Conservation (phyloP, 2,329 filamentous ascomycete species). For the Colletotrichum caudatum region DNA sequence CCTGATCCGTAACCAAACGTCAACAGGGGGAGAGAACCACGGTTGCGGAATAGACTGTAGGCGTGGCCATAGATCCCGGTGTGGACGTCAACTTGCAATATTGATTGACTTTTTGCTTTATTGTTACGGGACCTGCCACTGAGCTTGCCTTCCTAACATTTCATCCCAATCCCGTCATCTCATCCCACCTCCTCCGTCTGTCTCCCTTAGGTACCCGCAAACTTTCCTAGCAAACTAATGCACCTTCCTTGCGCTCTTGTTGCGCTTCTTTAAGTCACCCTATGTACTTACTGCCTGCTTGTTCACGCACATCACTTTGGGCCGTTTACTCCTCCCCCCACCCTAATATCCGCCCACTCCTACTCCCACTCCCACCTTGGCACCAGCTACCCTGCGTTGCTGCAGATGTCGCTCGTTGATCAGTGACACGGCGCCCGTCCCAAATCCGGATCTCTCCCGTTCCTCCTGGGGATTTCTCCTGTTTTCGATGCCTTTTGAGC, state of each 20-base stretch:
- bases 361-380: slow-evolving; percentile 3
- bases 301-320: slow-evolving; percentile 2
- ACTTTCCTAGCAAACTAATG: slow-evolving; percentile 9
- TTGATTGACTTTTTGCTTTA: neutral
- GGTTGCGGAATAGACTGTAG: slow-evolving; percentile 19
- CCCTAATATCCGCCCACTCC: neutral
- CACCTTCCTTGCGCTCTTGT: neutral
- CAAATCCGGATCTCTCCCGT: neutral
- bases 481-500: neutral
- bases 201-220: neutral
- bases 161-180: slow-evolving; percentile 13
- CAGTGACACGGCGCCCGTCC: slow-evolving; percentile 18
- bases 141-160: slow-evolving; percentile 4
- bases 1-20: slow-evolving; percentile 1
- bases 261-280: neutral
- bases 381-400: slow-evolving; percentile 1
- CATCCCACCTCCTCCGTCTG: slow-evolving; percentile 1
- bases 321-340: slow-evolving; percentile 12
- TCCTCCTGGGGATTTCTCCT: neutral
- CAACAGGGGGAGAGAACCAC: neutral
- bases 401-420: slow-evolving; percentile 28
- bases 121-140: neutral
- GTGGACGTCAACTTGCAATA: slow-evolving; percentile 4
- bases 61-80: neutral
- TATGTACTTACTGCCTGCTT: neutral